Evolutionary conservation across 768 basidiomycete genomes (phyloP).

Genomic region (Termitomyces sp.): DNA sequence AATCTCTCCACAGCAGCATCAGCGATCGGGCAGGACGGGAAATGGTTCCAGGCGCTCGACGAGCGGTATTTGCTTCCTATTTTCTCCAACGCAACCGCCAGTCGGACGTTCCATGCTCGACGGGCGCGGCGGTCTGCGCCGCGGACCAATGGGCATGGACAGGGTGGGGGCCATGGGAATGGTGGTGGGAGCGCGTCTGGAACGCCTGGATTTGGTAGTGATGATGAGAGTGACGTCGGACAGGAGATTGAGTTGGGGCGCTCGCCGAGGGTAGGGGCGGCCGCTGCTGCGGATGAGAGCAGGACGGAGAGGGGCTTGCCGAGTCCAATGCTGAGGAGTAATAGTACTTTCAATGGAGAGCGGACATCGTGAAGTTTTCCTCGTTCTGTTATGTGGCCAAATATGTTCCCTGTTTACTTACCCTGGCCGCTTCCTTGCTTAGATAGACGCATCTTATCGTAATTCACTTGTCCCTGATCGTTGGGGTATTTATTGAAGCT

Average conservation of each 20-base stretch:
- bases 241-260: slow-evolving; percentile 41
- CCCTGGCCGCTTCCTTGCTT: background rate
- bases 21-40: slow-evolving; percentile 63
- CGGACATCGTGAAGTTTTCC: slow-evolving; percentile 15
- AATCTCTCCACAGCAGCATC: slow-evolving; percentile 12
- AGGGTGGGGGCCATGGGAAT: slow-evolving; percentile 24
- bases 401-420: background rate
- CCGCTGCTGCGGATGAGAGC: slow-evolving; percentile 38
- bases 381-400: slow-evolving; percentile 1
- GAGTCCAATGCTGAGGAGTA: slow-evolving; percentile 53
- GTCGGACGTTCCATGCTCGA: slow-evolving; percentile 79
- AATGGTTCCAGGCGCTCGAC: slow-evolving; percentile 95
- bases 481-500: background rate
- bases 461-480: background rate
- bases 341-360: slow-evolving; percentile 15
- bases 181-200: slow-evolving; percentile 18
- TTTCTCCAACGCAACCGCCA: slow-evolving; percentile 89
- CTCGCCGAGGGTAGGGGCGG: slow-evolving; percentile 11
- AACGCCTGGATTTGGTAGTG: slow-evolving; percentile 32
- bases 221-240: slow-evolving; percentile 31
- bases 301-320: slow-evolving; percentile 57
- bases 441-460: slow-evolving; percentile 4
- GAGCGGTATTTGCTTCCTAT: slow-evolving; percentile 91
- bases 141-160: slow-evolving; percentile 21
- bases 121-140: slow-evolving; percentile 48